These are phyloP conservation scores for Rhododendron simsii DNA, from an alignment of 148 eudicot genomes.

Conservation along the genomic window DNA sequence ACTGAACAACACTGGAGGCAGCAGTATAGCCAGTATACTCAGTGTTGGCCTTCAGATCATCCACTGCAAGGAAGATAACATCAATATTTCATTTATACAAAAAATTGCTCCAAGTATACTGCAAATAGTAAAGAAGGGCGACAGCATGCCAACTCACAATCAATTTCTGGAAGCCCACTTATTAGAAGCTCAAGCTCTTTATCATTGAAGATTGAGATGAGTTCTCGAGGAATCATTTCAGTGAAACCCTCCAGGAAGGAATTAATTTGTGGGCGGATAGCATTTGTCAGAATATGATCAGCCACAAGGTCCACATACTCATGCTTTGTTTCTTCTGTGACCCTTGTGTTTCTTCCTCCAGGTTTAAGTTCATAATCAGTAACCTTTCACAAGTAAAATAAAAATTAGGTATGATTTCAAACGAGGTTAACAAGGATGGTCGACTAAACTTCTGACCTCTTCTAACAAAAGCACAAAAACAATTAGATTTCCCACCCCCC, in stretches of 20 bases:
- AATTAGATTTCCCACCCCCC: not conserved
- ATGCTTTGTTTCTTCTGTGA: constrained; percentile 96
- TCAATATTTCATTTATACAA: constrained; percentile 4
- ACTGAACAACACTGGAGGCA: constrained; percentile 73
- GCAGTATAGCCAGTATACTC: constrained; percentile 89
- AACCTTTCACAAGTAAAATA: constrained; percentile 46
- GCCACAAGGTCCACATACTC: constrained; percentile 99
- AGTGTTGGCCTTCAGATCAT: constrained; percentile 89
- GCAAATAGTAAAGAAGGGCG: not conserved
- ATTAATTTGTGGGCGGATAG: constrained; percentile 97
- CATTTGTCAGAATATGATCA: constrained; percentile 93
- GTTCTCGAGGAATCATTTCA: constrained; percentile 83
- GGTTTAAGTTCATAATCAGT: constrained; percentile 97
- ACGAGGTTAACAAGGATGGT: not conserved
- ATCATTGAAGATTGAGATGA: constrained; percentile 88
- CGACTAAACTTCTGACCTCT: not conserved
- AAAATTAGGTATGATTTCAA: not conserved
- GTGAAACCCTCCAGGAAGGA: constrained; percentile 89
- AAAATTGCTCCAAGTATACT: not conserved
- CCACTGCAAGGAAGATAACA: constrained; percentile 52
- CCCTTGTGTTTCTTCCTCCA: constrained; percentile 93
- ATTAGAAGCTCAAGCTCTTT: constrained; percentile 97
- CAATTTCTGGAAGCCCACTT: constrained; percentile 98
- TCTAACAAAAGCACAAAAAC: not conserved
- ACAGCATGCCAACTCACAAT: constrained; percentile 50